Conservation (phyloP, 78 protist species). For the Dictyostelium citrinum region DNA sequence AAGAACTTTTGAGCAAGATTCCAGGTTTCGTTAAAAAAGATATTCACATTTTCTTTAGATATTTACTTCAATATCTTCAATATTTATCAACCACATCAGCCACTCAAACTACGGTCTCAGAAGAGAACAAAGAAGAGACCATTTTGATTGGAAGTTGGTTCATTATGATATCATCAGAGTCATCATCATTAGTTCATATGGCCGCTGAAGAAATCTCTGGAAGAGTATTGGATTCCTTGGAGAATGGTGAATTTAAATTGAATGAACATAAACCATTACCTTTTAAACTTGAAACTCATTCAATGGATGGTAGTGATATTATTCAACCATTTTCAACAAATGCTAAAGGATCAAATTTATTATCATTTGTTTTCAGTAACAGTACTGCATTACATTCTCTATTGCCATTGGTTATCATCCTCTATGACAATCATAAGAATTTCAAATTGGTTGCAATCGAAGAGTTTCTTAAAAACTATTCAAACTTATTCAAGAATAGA, state of each 20-base stretch:
- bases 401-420: slow-evolving; percentile 16
- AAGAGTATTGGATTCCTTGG: neutral
- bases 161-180: slow-evolving; percentile 7
- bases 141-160: slow-evolving; percentile 22
- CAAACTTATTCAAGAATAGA: slow-evolving; percentile 30
- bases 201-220: slow-evolving; percentile 31
- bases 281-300: neutral
- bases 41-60: slow-evolving; percentile 52
- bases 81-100: neutral
- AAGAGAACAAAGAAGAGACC: neutral
- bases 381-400: neutral
- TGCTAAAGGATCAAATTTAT: neutral
- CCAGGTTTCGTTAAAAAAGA: slow-evolving; percentile 16
- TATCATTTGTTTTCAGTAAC: slow-evolving; percentile 10
- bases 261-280: neutral
- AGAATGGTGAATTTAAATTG: neutral
- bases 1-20: neutral
- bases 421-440: slow-evolving; percentile 51
- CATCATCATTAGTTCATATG: slow-evolving; percentile 38
- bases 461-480: slow-evolving; percentile 63
- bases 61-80: slow-evolving; percentile 25
- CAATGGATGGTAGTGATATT: neutral
- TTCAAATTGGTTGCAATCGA: slow-evolving; percentile 28
- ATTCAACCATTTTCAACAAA: neutral
- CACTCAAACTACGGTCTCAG: neutral